Conservation (phyloP, 2,329 filamentous ascomycete species). For the Botrytis fragariae region DNA sequence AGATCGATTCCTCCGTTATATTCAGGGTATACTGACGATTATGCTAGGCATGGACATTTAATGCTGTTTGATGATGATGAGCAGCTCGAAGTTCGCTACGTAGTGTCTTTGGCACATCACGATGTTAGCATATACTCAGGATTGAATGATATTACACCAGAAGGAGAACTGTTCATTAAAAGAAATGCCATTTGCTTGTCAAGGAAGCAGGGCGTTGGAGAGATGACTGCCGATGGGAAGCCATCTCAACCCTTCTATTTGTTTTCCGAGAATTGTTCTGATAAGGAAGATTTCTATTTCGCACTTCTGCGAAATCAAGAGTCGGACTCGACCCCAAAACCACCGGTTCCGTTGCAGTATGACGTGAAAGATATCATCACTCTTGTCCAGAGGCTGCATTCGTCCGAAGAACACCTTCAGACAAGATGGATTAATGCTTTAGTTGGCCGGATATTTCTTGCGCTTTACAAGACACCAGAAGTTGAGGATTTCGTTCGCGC, state of each 20-base stretch:
- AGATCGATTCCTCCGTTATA: too few relatives aligned
- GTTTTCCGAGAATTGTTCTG: conserved; percentile 91
- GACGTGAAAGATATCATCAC: conserved; percentile 84
- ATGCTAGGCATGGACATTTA: conserved; percentile 76
- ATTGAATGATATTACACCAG: conserved; percentile 66
- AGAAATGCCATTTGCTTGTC: conserved; percentile 81
- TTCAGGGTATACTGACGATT: neutral
- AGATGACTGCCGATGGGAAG: conserved; percentile 54
- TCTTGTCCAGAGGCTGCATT: conserved; percentile 85
- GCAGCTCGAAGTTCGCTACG: conserved; percentile 92
- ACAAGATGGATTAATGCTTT: conserved; percentile 93
- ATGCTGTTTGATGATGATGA: conserved; percentile 98
- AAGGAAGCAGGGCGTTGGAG: conserved; percentile 57
- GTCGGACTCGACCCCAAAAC: conserved; percentile 56
- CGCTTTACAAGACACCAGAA: conserved; percentile 79
- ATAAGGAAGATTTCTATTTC: conserved; percentile 98
- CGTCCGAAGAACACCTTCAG: conserved; percentile 85
- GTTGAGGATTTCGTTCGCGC: conserved; percentile 74
- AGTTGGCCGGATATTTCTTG: conserved; percentile 83
- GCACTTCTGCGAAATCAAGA: conserved; percentile 83
- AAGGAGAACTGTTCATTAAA: conserved; percentile 95
- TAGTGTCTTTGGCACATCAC: conserved; percentile 89
- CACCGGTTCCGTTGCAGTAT: conserved; percentile 71
- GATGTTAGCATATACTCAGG: conserved; percentile 82
- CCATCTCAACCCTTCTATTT: conserved; percentile 83